Evolutionary conservation across 345 rosid genomes (phyloP).

Genomic region (Salix udensis): DNA sequence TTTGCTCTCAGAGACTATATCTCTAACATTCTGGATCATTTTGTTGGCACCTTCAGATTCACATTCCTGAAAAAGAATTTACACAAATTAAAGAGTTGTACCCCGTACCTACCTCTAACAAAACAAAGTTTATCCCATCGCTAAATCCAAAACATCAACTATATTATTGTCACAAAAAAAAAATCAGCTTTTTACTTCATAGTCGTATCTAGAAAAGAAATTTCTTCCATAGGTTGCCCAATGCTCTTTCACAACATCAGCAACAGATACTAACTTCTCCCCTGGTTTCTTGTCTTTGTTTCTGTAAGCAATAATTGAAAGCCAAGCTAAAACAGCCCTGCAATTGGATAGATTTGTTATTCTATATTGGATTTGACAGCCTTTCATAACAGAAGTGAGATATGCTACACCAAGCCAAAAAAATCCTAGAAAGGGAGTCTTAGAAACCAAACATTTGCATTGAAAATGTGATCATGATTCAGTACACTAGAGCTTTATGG

Average conservation of each 20-base stretch:
- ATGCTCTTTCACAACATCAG: constrained; percentile 81
- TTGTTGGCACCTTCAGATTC: constrained; percentile 90
- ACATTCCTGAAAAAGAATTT: constrained; percentile 55
- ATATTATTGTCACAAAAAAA: neutral
- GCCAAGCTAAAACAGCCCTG: constrained; percentile 98
- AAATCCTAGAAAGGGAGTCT: neutral
- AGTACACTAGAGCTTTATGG: neutral
- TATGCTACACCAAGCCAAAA: neutral
- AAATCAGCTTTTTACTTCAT: constrained; percentile 54
- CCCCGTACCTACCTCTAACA: neutral
- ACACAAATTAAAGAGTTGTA: constrained; percentile 17
- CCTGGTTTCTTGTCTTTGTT: constrained; percentile 77
- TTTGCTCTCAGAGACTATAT: constrained; percentile 59
- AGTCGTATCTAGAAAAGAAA: constrained; percentile 89
- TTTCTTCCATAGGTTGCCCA: constrained; percentile 96
- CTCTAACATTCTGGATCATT: constrained; percentile 77
- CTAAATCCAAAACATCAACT: neutral
- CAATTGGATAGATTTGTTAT: constrained; percentile 1
- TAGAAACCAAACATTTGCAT: neutral
- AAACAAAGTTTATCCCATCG: neutral
- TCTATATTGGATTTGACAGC: neutral
- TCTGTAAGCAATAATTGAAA: constrained; percentile 71
- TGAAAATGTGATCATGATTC: neutral
- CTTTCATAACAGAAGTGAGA: neutral
- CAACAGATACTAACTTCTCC: constrained; percentile 70